A percentile compares a stretch with the other conserved stretches of the same genome.
phyloP scores from a whole-genome alignment of 495 filamentous ascomycete species.

The Collariella sp. region DNA sequence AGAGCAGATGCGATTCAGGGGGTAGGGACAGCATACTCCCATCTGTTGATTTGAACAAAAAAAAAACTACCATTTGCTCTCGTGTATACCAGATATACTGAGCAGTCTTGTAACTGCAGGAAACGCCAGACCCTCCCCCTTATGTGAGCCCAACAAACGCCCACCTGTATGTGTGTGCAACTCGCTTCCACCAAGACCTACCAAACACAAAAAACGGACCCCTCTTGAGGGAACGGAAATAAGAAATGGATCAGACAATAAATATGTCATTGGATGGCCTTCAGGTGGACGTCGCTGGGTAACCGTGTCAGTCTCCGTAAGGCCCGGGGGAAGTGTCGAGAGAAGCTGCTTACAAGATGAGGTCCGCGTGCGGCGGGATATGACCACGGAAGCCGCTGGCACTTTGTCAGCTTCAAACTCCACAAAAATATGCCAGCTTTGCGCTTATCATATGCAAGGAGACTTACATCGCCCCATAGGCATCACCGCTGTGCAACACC shows the following conservation, averaged over 20 bases:
- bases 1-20: too few relatives aligned
- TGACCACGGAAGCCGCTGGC: slow-evolving; percentile 57
- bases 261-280: slow-evolving; percentile 33
- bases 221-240: background rate
- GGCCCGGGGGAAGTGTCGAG: background rate
- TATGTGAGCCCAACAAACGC: too few relatives aligned
- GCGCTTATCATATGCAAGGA: background rate
- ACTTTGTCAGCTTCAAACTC: background rate
- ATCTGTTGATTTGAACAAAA: too few relatives aligned
- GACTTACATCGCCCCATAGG: slow-evolving; percentile 64
- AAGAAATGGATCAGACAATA: background rate
- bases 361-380: slow-evolving; percentile 46
- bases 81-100: too few relatives aligned
- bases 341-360: slow-evolving; percentile 46
- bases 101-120: too few relatives aligned
- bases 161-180: too few relatives aligned
- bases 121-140: too few relatives aligned
- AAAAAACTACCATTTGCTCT: too few relatives aligned
- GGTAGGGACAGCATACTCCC: too few relatives aligned
- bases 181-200: background rate
- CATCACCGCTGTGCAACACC: slow-evolving; percentile 54
- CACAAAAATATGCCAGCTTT: too few relatives aligned
- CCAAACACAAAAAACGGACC: background rate
- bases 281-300: slow-evolving; percentile 45
- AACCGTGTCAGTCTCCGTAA: slow-evolving; percentile 3